These are phyloP conservation scores for Microcera coccophila DNA, from an alignment of 2,329 filamentous ascomycete genomes.

Conservation along the genomic window DNA sequence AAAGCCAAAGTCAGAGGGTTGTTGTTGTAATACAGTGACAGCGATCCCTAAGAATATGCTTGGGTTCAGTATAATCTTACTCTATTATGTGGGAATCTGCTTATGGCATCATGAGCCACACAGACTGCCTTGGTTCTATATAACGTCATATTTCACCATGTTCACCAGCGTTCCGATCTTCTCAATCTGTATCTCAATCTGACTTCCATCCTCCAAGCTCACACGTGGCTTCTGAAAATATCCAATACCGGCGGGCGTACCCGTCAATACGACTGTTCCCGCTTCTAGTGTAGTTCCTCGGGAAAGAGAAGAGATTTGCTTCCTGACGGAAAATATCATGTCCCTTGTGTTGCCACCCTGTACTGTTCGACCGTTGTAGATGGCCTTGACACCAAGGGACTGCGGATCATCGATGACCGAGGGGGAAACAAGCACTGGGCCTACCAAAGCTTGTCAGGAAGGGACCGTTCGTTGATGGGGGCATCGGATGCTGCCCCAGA, in stretches of 20 bases:
- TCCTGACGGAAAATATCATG: slow-evolving; percentile 56
- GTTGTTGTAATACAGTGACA: too few relatives aligned
- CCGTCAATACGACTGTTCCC: slow-evolving; percentile 61
- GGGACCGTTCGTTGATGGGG: slow-evolving; percentile 39
- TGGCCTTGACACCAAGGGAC: slow-evolving; percentile 29
- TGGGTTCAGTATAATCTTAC: too few relatives aligned
- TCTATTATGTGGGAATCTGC: too few relatives aligned
- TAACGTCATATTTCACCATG: slow-evolving; percentile 36
- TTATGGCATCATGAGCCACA: too few relatives aligned
- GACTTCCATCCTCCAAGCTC: slow-evolving; percentile 34
- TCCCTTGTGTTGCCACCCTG: slow-evolving; percentile 36
- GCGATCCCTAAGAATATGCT: too few relatives aligned
- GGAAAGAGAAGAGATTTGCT: slow-evolving; percentile 55
- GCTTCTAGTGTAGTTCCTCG: slow-evolving; percentile 57
- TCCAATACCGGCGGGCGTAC: slow-evolving; percentile 47
- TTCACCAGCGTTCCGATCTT: slow-evolving; percentile 36
- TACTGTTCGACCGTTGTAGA: slow-evolving; percentile 34
- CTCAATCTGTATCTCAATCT: slow-evolving; percentile 37
- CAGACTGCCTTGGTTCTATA: too few relatives aligned
- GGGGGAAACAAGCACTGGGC: slow-evolving; percentile 33
- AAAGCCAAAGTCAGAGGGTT: too few relatives aligned
- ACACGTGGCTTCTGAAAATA: slow-evolving; percentile 38
- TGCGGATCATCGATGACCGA: slow-evolving; percentile 30
- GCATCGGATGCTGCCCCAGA: neutral
- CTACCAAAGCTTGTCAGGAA: slow-evolving; percentile 48